phyloP scores from a whole-genome alignment of 2,329 filamentous ascomycete species.

The Arthrobotrys pseudoclavata region DNA sequence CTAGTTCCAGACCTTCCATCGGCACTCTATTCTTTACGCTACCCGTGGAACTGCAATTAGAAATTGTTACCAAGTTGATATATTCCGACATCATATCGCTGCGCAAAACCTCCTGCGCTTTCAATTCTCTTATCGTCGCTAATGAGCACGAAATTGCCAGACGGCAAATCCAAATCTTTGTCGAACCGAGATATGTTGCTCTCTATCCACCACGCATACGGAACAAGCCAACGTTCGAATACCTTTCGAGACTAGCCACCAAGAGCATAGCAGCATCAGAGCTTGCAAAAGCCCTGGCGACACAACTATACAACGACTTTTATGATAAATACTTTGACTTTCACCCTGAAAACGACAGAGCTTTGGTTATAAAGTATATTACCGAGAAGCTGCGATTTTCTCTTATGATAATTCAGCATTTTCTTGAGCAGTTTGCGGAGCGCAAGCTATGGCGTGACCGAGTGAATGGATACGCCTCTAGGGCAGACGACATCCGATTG shows the following conservation, averaged over 20 bases:
- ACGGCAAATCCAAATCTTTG: constrained; percentile 38
- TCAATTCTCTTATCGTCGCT: constrained; percentile 40
- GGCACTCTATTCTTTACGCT: constrained; percentile 41
- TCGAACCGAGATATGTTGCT: constrained; percentile 51
- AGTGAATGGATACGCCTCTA: constrained; percentile 39
- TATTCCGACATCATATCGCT: constrained; percentile 56
- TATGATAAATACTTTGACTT: constrained; percentile 56
- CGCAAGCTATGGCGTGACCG: constrained; percentile 49
- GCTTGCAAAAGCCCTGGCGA: constrained; percentile 39
- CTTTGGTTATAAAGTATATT: constrained; percentile 50
- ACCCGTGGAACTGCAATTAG: constrained; percentile 55
- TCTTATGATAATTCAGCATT: constrained; percentile 56
- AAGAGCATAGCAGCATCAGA: constrained; percentile 58
- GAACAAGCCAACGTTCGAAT: constrained; percentile 45
- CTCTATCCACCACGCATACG: constrained; percentile 45
- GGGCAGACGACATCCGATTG: constrained; percentile 50
- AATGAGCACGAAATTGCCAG: constrained; percentile 55
- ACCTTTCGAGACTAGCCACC: constrained; percentile 53
- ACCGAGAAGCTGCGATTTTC: constrained; percentile 55
- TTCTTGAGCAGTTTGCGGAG: constrained; percentile 56
- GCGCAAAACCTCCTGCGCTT: constrained; percentile 46
- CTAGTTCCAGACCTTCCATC: constrained; percentile 26
- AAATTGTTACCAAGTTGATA: constrained; percentile 52
- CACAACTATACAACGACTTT: constrained; percentile 57
- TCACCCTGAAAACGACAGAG: constrained; percentile 35